Evolutionary conservation across 108 stramenopile species (phyloP), one percentile per base, ranked within the genome.

Genomic region (Discostella stelligeroides): DNA sequence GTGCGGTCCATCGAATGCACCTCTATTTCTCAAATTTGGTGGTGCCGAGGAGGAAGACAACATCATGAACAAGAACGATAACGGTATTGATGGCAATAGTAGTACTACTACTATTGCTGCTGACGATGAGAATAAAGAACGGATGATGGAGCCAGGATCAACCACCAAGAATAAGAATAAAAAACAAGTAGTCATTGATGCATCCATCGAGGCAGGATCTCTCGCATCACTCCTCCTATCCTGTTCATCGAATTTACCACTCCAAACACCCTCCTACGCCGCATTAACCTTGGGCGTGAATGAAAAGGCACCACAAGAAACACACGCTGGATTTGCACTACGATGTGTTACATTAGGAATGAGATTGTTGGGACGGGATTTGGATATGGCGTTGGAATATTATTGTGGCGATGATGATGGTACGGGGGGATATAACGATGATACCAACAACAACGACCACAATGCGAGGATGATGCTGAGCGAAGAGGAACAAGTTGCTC

Each of bases 261-360:
- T 90, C 17, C 91, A 92, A 71, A 92, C 89, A 9, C 89, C 89
- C 7, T 76, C 79, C 18, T 90, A 92, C 72, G 91, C 84, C 4
- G 91, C 85, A n/a, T 65, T 95, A 42, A 90, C 91, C 25, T 57
- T 92, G 38, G 86, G 87, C 40, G 69, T 95, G 40, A 76, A 90
- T 23, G 78, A 65, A 11, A 46, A 68, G 17, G 72, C 88, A 53
- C 79, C 79, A 7, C 53, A 75, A 15, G 72, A 53, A 5, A 51
- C 65, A 8, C 81, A 81, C 60, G 61, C 57, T 6, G 90, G 88
- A 24, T 88, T 90, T 62, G 89, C 87, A 0, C 9, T 39, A 11
- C 80, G 91, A 20, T 87, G 86, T 63, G 62, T 92, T 11, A 64
- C 63, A 7, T 85, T 88, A 63, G 75, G 81, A 4, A 70, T 86